Evolutionary conservation across 768 basidiomycete genomes (phyloP).

Genomic region (Termitomyces sp.): DNA sequence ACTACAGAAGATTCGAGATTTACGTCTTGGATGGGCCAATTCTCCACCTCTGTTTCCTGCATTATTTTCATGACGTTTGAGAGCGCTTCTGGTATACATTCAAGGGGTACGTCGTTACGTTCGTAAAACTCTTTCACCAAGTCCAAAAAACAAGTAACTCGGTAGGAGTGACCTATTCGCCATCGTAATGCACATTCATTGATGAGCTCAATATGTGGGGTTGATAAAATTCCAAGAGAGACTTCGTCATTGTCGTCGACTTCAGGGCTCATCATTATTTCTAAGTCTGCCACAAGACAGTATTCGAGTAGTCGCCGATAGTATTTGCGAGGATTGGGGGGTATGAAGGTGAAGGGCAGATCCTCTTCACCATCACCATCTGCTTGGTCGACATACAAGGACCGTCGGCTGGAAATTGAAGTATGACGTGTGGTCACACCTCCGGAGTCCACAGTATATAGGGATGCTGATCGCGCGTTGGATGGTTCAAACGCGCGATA

Average conservation of each 20-base stretch:
- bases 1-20: conserved; percentile 25
- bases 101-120: conserved; percentile 85
- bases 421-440: conserved; percentile 39
- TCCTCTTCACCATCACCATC: conserved; percentile 60
- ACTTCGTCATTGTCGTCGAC: conserved; percentile 97
- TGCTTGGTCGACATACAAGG: conserved; percentile 38
- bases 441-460: conserved; percentile 41
- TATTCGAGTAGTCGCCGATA: conserved; percentile 82
- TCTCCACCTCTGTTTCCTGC: conserved; percentile 62
- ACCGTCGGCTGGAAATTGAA: conserved; percentile 67
- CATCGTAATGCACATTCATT: conserved; percentile 87
- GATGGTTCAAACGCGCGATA: conserved; percentile 29
- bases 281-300: conserved; percentile 81
- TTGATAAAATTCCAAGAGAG: conserved; percentile 83
- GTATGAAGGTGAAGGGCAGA: conserved; percentile 83
- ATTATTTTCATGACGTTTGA: conserved; percentile 65
- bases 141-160: conserved; percentile 76
- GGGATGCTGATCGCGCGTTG: conserved; percentile 50
- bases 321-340: conserved; percentile 78
- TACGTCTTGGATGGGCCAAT: conserved; percentile 83
- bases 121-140: conserved; percentile 85
- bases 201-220: conserved; percentile 74
- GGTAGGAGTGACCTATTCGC: conserved; percentile 79
- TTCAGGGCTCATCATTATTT: conserved; percentile 83
- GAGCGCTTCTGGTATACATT: conserved; percentile 90